phyloP scores from a whole-genome alignment of 805 yeast species.

The Ogataea siamensis region DNA sequence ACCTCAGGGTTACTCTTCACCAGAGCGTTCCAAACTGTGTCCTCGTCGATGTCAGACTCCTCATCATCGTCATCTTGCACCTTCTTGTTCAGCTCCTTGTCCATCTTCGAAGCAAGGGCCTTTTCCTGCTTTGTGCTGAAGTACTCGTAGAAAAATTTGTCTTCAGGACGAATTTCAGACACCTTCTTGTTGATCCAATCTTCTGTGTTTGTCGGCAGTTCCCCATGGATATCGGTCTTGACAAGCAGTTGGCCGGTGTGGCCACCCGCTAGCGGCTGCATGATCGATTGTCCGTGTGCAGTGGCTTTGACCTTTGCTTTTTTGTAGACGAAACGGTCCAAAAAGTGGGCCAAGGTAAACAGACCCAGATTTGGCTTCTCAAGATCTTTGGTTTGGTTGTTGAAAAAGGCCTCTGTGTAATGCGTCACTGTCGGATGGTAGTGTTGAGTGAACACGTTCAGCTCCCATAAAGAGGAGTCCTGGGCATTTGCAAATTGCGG shows the following conservation, averaged over 20 bases:
- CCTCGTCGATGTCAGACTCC: slow-evolving; percentile 51
- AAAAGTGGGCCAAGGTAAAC: slow-evolving; percentile 82
- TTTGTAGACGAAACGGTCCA: slow-evolving; percentile 93
- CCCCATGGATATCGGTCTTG: slow-evolving; percentile 43
- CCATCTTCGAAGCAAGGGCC: slow-evolving; percentile 36
- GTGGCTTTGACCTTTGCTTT: slow-evolving; percentile 77
- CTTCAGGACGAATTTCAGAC: slow-evolving; percentile 77
- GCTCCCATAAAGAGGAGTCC: slow-evolving; percentile 83
- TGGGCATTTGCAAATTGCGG: slow-evolving; percentile 90
- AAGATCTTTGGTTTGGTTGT: slow-evolving; percentile 38
- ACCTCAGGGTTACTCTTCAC: slow-evolving; percentile 58
- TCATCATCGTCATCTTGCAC: slow-evolving; percentile 44
- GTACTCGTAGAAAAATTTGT: slow-evolving; percentile 82
- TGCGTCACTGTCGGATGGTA: slow-evolving; percentile 89
- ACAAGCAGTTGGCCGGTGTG: slow-evolving; percentile 70
- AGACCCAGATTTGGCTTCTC: slow-evolving; percentile 86
- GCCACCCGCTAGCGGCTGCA: slow-evolving; percentile 95
- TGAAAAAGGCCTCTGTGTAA: slow-evolving; percentile 67
- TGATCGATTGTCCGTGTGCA: slow-evolving; percentile 85
- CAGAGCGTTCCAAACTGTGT: slow-evolving; percentile 56
- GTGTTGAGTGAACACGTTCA: slow-evolving; percentile 68
- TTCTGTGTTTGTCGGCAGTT: slow-evolving; percentile 77
- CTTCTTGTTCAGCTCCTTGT: slow-evolving; percentile 43
- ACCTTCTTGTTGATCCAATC: slow-evolving; percentile 74
- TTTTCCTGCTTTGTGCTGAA: slow-evolving; percentile 61